Evolutionary conservation across 805 yeast species (phyloP), one percentile per base, ranked within the genome.

Genomic region (Sugiyamaella floridensis): DNA sequence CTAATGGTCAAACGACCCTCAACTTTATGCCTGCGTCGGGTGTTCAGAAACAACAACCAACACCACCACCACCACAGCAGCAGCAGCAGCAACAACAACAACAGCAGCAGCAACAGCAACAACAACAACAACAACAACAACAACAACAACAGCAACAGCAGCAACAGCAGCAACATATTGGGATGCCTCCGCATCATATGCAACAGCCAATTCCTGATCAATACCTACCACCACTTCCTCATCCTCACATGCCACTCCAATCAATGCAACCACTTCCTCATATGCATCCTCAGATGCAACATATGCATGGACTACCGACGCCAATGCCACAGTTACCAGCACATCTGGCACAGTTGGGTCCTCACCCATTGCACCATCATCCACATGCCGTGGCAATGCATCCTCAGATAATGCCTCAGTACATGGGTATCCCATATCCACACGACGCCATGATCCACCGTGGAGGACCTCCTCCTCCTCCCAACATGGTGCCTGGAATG

Each of bases 1-100:
- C 29, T 14, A 45, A 29, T 40, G 48, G 48, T 6, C 48, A 45
- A 32, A n/a, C 48, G 48, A 32, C 40, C 9, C 41, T 45, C 20
- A 45, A 19, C 41, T 45, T 45, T 15, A 22, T 16, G 26, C 44
- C 20, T 18, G 44, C 20, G n/a, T 20, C 19, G 2, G 16, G 7
- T 15, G 15, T 22, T 22, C 26, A 37, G 41, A 4, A 37, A 8
- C 41, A 37, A 8, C 16, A 37, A 37, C n/a, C n/a, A n/a, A n/a
- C n/a, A n/a, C n/a, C n/a, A n/a, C n/a, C n/a, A n/a, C n/a, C n/a
- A n/a, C n/a, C n/a, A n/a, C n/a, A n/a, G n/a, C n/a, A n/a, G n/a
- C 41, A 37, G 41, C 41, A 37, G 7, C 45, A 15, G 14, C 45
- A 11, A 12, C 28, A 43, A 14, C 28, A 43, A 7, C 45, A 41